Evolutionary conservation across 108 stramenopile species (phyloP), one percentile per base, ranked within the genome.

Genomic region (Parmales sp.): DNA sequence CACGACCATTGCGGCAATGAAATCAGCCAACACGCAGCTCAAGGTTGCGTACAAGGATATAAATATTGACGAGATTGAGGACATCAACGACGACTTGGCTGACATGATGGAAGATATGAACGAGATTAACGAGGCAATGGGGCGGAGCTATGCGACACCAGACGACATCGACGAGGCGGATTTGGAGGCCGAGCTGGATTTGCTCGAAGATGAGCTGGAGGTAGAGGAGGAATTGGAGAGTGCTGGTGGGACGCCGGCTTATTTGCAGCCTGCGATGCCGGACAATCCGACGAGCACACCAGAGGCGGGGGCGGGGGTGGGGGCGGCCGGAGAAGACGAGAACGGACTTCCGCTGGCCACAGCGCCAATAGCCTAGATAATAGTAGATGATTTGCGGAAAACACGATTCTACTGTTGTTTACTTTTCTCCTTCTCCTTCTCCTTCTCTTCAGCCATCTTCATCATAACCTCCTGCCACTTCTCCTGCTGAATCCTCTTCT

Each of bases 111-210:
- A 92, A 74, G 94, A 95, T 38, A 88, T 94, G 69, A 84, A 91
- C 45, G 97, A 98, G 70, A 92, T 98, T 68, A 93, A 95, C 64
- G 97, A 96, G 64, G 90, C 89, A 6, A 69, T 98, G 72, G 93
- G 92, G 13, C 78, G 85, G 46, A 91, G 89, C 67, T 98, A 95
- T 78, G 86, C 92, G 20, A 90, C 88, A 0, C 91, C 92, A 0
- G 95, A 96, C 26, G 94, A 94, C 72, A 74, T 98, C 34, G 93
- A 95, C 77, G 97, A 98, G 74, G 93, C 83, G 0, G 97, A 98
- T 72, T 72, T 98, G 45, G 95, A 98, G 72, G 97, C 94, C 0
- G 97, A 98, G 76, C 78, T 98, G 70, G 97, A 93, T 45, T 77
- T 92, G 78, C 72, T 98, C 68, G 94, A 83, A 23, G 97, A 96